These are phyloP conservation scores for Laetiporus sulphureus DNA, from an alignment of 1,284 basidiomycete genomes.

Conservation along the genomic window DNA sequence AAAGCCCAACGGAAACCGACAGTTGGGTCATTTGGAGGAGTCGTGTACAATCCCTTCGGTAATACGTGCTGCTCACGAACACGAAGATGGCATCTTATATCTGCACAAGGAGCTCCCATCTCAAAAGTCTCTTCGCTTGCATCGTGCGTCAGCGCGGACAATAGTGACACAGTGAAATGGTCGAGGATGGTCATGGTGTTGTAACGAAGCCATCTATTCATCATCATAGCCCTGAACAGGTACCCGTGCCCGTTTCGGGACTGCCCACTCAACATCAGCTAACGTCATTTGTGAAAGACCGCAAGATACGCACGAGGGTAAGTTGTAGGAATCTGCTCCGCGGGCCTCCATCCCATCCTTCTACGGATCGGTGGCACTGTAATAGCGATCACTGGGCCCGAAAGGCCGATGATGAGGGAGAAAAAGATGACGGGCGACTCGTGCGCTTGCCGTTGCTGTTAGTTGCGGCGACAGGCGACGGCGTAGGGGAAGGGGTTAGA, in stretches of 20 bases:
- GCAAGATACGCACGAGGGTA: constrained; percentile 70
- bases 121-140: too few relatives aligned
- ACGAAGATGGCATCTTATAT: too few relatives aligned
- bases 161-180: too few relatives aligned
- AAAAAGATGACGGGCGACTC: constrained; percentile 92
- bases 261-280: constrained; percentile 20
- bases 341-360: constrained; percentile 65
- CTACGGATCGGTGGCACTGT: constrained; percentile 77
- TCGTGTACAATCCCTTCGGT: too few relatives aligned
- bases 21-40: too few relatives aligned
- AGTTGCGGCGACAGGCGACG: neutral
- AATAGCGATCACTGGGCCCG: constrained; percentile 75
- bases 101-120: too few relatives aligned
- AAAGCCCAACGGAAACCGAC: too few relatives aligned
- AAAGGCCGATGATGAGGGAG: constrained; percentile 69
- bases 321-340: constrained; percentile 74
- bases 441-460: constrained; percentile 82
- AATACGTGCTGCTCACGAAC: too few relatives aligned
- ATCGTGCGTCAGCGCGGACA: too few relatives aligned
- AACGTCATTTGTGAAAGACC: neutral
- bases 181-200: too few relatives aligned
- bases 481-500: neutral
- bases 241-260: constrained; percentile 43
- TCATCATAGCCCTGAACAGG: constrained; percentile 48
- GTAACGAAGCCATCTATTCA: too few relatives aligned